Evolutionary conservation across 2,329 filamentous ascomycete species (phyloP), one percentile per base, ranked within the genome.

Genomic region (Fusarium bactridioides): DNA sequence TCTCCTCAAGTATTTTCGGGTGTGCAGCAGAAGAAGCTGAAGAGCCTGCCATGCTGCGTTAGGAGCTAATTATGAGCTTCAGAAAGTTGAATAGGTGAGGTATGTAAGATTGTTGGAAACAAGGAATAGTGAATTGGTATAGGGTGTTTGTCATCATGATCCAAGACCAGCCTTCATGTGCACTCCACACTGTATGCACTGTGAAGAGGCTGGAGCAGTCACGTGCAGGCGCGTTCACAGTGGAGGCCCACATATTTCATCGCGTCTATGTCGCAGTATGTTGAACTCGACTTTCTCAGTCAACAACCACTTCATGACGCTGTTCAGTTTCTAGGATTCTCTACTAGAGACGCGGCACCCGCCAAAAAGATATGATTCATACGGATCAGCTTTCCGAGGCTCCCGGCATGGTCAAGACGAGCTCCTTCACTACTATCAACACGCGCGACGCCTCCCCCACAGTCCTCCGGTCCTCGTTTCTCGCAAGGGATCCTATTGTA

Each of bases 401-500:
- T 56, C 58, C 37, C 61, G 62, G 72, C 54, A 54, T 75, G 59
- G 73, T 74, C 73, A 78, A 75, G 76, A 58, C 74, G 76, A 80
- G 78, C 81, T 86, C 86, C 86, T 87, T 88, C 85, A 82, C 74
- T 65, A 38, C 43, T 57, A 59, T 55, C 68, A 72, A 64, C 59
- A 77, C 86, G 92, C 93, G 92, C 87, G 84, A 85, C 90, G 90
- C 92, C 91, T 91, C 90, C 92, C 88, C 86, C 81, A 92, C 87
- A 94, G 93, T 94, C 89, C 88, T 91, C 91, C 93, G 90, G 88
- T 85, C 85, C 86, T 86, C 85, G 84, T 92, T 91, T 91, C 92
- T 89, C 88, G 86, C 80, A 86, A 89, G 87, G 88, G 89, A 90
- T 90, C 89, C 85, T 85, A 81, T 81, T 76, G 78, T 78, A 81